A percentile compares a stretch with the other conserved stretches of the same genome.
Evolutionary conservation across 768 basidiomycete species (phyloP).

Genomic region (Xerocomellus dryophilus): DNA sequence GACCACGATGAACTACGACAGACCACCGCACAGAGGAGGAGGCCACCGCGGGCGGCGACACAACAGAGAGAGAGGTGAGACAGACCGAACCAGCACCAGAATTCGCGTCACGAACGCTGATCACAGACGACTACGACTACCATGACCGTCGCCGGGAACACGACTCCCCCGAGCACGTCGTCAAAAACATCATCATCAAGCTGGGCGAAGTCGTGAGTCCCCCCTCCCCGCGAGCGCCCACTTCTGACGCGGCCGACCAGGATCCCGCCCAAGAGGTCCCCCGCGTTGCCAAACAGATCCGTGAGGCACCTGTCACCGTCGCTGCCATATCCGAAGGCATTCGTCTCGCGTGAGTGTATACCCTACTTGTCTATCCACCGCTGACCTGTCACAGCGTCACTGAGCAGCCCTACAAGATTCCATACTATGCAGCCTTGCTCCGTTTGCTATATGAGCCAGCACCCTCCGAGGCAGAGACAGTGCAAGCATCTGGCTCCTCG

Average conservation of each 20-base stretch:
- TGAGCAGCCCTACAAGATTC: conserved; percentile 92
- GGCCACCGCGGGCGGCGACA: conserved; percentile 47
- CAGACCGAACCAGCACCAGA: not conserved
- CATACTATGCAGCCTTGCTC: conserved; percentile 81
- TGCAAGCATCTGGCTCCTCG: conserved; percentile 29
- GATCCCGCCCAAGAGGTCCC: conserved; percentile 69
- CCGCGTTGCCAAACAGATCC: conserved; percentile 62
- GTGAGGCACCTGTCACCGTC: conserved; percentile 57
- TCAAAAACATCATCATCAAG: conserved; percentile 64
- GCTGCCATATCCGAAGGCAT: conserved; percentile 69
- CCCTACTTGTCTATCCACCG: not conserved
- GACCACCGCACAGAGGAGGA: conserved; percentile 41
- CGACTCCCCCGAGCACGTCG: conserved; percentile 72
- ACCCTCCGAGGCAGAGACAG: conserved; percentile 33
- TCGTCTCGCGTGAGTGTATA: conserved; percentile 54
- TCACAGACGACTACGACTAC: conserved; percentile 56
- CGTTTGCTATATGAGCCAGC: conserved; percentile 56
- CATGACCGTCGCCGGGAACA: conserved; percentile 65
- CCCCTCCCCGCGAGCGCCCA: no score
- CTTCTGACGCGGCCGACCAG: conserved; percentile 35
- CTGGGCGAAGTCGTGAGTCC: conserved; percentile 77
- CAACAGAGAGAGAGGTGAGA: conserved; percentile 51
- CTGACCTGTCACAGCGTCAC: conserved; percentile 54
- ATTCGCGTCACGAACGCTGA: not conserved
- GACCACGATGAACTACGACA: conserved; percentile 60